Conservation (phyloP, 2,329 filamentous ascomycete species). For the Drechslerella dactyloides region DNA sequence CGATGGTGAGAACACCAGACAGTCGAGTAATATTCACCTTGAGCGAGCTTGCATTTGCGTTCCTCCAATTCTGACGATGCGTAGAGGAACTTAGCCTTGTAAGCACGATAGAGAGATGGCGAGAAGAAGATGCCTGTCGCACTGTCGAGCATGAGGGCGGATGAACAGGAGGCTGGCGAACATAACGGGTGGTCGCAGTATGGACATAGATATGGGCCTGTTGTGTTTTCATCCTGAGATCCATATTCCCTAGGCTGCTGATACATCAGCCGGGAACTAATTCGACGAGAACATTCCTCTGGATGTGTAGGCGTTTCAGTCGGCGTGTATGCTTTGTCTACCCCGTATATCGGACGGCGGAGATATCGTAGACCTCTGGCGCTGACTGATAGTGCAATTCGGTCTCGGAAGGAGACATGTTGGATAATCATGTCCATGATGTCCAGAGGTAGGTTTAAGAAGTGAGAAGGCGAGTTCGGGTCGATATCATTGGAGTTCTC, state of each 20-base stretch:
- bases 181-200: conserved; percentile 28
- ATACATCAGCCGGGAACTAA: background rate
- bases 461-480: background rate
- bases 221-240: background rate
- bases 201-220: conserved; percentile 13
- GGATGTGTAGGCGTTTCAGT: background rate
- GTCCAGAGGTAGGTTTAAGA: conserved; percentile 28
- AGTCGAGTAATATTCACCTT: conserved; percentile 24
- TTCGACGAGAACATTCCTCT: conserved; percentile 3
- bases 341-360: background rate
- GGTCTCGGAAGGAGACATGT: conserved; percentile 28
- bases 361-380: conserved; percentile 18
- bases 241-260: background rate
- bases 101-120: conserved; percentile 10
- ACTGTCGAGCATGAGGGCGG: conserved; percentile 31
- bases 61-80: background rate
- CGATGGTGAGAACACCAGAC: conserved; percentile 40
- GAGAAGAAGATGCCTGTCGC: conserved; percentile 28
- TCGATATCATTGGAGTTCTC: background rate
- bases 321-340: background rate
- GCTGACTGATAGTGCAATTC: conserved; percentile 30
- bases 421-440: conserved; percentile 16
- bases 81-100: conserved; percentile 19
- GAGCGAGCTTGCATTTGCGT: background rate
- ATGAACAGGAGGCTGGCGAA: conserved; percentile 1